A percentile compares a stretch with the other conserved stretches of the same genome.
These are phyloP conservation scores for Jasminum sambac DNA, from an alignment of 257 asterid genomes.

Conservation along the genomic window DNA sequence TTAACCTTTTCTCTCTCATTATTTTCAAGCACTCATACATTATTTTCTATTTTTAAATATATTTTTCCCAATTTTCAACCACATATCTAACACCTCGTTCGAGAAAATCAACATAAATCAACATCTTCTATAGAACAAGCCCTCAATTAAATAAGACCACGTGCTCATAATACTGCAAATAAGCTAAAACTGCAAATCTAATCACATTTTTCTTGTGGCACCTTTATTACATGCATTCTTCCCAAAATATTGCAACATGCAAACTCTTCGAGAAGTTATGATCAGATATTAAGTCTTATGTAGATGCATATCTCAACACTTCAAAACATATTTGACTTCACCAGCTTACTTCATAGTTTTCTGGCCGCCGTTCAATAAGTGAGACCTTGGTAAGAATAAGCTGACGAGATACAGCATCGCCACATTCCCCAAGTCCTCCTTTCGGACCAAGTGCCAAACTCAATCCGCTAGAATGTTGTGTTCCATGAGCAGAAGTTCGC, in stretches of 20 bases:
- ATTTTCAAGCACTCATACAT: too few relatives aligned
- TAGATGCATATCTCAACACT: conserved; percentile 12
- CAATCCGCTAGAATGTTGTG: conserved; percentile 67
- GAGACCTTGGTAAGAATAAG: conserved; percentile 92
- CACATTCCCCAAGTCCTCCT: conserved; percentile 95
- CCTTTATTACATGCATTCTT: conserved; percentile 11
- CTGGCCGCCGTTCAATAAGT: conserved; percentile 95
- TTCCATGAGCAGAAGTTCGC: conserved; percentile 96
- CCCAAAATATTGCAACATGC: conserved; percentile 13
- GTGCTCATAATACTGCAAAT: too few relatives aligned
- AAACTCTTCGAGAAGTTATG: conserved; percentile 13
- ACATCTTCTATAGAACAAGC: too few relatives aligned
- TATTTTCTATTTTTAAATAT: too few relatives aligned
- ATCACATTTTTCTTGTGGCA: conserved; percentile 17
- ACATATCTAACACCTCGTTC: too few relatives aligned
- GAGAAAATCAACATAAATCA: too few relatives aligned
- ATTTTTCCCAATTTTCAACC: too few relatives aligned
- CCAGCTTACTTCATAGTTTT: conserved; percentile 90
- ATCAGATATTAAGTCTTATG: conserved; percentile 2
- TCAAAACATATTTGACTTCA: conserved; percentile 23
- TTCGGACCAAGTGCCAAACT: conserved; percentile 87
- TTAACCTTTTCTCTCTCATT: too few relatives aligned
- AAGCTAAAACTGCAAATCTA: conserved; percentile 1
- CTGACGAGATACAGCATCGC: conserved; percentile 95
- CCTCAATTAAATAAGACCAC: not conserved